These are phyloP conservation scores for Ophiostoma himal-ulmi DNA, from an alignment of 2,329 filamentous ascomycete species.

Conservation along the genomic window DNA sequence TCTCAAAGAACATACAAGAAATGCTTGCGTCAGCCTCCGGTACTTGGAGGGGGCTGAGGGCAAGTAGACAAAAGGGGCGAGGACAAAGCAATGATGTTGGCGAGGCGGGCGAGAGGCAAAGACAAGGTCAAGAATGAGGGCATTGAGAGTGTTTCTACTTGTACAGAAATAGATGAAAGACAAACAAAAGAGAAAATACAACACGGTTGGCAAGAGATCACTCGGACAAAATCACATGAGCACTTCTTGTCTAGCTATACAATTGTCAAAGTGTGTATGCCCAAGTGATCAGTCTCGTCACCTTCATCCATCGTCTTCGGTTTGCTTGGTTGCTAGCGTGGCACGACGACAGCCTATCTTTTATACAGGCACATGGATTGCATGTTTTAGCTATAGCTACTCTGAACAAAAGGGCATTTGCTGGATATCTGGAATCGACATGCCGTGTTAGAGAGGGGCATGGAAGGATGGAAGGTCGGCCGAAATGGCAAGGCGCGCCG, in stretches of 20 bases:
- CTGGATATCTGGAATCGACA: background rate
- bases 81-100: background rate
- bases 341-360: slow-evolving; percentile 18
- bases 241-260: background rate
- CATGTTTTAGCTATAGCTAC: background rate
- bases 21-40: slow-evolving; percentile 18
- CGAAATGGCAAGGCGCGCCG: slow-evolving; percentile 1
- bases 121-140: background rate
- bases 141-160: background rate
- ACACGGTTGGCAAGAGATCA: background rate
- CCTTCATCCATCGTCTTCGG: background rate
- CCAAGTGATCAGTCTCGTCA: background rate
- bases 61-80: background rate
- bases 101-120: background rate
- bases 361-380: background rate
- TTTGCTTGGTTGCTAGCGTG: slow-evolving; percentile 9
- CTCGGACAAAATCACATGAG: background rate
- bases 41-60: slow-evolving; percentile 12
- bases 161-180: background rate
- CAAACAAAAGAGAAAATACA: background rate
- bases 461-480: background rate
- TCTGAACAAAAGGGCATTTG: background rate
- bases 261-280: background rate
- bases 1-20: background rate
- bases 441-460: slow-evolving; percentile 8